phyloP scores from a whole-genome alignment of 1,284 basidiomycete species.

The Cystobasidium pallidum region DNA sequence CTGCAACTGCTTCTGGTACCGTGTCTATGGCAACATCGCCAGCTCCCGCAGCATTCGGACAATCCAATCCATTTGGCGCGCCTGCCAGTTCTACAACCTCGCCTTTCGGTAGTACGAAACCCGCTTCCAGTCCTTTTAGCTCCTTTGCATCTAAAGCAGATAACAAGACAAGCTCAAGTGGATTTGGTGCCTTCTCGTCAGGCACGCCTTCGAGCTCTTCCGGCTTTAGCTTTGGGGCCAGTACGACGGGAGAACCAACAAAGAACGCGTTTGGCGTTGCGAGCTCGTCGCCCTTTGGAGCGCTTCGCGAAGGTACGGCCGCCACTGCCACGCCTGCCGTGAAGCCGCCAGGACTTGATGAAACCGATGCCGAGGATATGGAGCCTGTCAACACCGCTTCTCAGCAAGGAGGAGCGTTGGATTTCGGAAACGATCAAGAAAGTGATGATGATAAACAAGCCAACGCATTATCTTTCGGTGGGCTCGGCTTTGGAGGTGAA shows the following conservation, averaged over 20 bases:
- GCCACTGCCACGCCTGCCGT: not conserved
- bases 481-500: constrained; percentile 31
- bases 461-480: constrained; percentile 5
- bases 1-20: constrained; percentile 12
- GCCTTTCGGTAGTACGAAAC: constrained; percentile 24
- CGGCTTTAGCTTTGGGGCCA: constrained; percentile 11
- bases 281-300: constrained; percentile 2
- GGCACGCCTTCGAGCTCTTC: not conserved
- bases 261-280: constrained; percentile 10
- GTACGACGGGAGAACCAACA: constrained; percentile 6
- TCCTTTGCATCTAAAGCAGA: constrained; percentile 6
- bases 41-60: constrained; percentile 21
- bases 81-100: not conserved
- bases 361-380: constrained; percentile 28
- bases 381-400: constrained; percentile 25
- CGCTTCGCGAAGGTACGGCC: constrained; percentile 7
- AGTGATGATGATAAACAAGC: not conserved
- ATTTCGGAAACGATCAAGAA: constrained; percentile 10
- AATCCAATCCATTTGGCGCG: constrained; percentile 12
- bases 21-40: constrained; percentile 14
- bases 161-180: constrained; percentile 18
- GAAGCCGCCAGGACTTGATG: constrained; percentile 34
- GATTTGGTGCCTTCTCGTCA: constrained; percentile 30
- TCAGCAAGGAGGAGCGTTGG: constrained; percentile 35
- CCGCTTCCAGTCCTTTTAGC: constrained; percentile 5